A percentile compares a stretch with the other conserved stretches of the same genome.
These are phyloP conservation scores for Emergomyces africanus DNA, from an alignment of 2,329 filamentous ascomycete species.

Conservation along the genomic window DNA sequence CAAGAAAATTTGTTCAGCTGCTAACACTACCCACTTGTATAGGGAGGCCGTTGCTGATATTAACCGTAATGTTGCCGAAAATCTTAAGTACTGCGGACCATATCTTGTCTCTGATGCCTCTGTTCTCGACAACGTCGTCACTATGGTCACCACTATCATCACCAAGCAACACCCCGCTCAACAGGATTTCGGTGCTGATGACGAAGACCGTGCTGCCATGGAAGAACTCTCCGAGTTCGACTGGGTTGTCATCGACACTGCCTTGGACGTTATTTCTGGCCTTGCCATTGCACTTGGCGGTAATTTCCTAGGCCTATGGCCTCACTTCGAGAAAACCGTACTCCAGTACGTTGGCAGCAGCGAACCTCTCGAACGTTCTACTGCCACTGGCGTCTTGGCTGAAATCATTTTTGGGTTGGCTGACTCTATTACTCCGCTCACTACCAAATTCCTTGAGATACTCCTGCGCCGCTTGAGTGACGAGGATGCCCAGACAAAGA, in stretches of 20 bases:
- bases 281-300: conserved; percentile 69
- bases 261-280: conserved; percentile 77
- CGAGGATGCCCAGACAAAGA: conserved; percentile 83
- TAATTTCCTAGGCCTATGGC: conserved; percentile 80
- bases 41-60: conserved; percentile 87
- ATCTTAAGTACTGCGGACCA: conserved; percentile 81
- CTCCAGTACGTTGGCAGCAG: conserved; percentile 77
- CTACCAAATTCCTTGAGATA: conserved; percentile 60
- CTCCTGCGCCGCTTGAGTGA: conserved; percentile 79
- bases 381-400: conserved; percentile 81
- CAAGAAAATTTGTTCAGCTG: conserved; percentile 12
- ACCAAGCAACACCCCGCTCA: conserved; percentile 89
- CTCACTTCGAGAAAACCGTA: conserved; percentile 86
- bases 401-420: conserved; percentile 83
- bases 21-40: conserved; percentile 30
- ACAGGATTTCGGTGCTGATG: conserved; percentile 71
- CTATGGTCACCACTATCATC: conserved; percentile 64
- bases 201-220: conserved; percentile 60
- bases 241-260: conserved; percentile 93
- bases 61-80: conserved; percentile 83
- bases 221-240: conserved; percentile 87
- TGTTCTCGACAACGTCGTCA: conserved; percentile 62
- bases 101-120: conserved; percentile 64
- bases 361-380: conserved; percentile 76
- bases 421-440: conserved; percentile 67